Evolutionary conservation across 371 early-diverging fungal species (phyloP).

Genomic region (Coemansia sp.): DNA sequence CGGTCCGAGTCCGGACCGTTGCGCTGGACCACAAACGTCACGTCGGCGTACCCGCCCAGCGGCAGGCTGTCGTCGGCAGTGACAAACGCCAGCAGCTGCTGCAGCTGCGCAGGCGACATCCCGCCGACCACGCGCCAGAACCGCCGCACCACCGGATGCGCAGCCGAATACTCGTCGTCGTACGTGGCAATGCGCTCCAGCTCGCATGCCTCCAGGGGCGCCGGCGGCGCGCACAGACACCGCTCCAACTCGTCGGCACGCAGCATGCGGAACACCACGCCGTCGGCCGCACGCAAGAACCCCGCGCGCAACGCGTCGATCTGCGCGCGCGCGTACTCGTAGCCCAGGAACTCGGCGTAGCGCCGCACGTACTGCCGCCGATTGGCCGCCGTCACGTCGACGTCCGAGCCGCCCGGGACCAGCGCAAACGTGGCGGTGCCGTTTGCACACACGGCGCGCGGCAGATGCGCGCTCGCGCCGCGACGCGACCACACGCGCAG

Average conservation of each 20-base stretch:
- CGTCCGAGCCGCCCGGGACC: slow-evolving; percentile 54
- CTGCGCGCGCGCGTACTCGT: slow-evolving; percentile 63
- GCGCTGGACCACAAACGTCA: slow-evolving; percentile 87
- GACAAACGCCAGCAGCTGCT: slow-evolving; percentile 71
- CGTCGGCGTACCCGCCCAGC: slow-evolving; percentile 64
- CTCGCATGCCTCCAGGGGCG: slow-evolving; percentile 44
- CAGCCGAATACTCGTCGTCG: slow-evolving; percentile 63
- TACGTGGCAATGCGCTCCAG: slow-evolving; percentile 59
- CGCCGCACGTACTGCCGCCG: slow-evolving; percentile 60
- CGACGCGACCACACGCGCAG: slow-evolving; percentile 15
- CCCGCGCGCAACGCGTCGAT: slow-evolving; percentile 72
- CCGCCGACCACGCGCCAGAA: slow-evolving; percentile 78
- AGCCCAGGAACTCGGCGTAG: slow-evolving; percentile 65
- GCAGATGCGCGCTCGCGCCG: too few relatives aligned
- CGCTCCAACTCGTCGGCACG: slow-evolving; percentile 28
- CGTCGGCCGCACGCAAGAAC: slow-evolving; percentile 69
- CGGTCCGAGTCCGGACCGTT: slow-evolving; percentile 93
- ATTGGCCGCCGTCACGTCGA: slow-evolving; percentile 67
- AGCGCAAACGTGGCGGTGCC: slow-evolving; percentile 56
- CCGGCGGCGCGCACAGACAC: slow-evolving; percentile 21
- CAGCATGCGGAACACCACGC: slow-evolving; percentile 39
- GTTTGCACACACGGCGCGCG: slow-evolving; percentile 20
- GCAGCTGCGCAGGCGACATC: slow-evolving; percentile 57
- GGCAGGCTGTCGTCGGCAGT: slow-evolving; percentile 82
- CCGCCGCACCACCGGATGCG: slow-evolving; percentile 54